phyloP scores from a whole-genome alignment of 2,329 filamentous ascomycete species.

The Biscogniauxia sp. region DNA sequence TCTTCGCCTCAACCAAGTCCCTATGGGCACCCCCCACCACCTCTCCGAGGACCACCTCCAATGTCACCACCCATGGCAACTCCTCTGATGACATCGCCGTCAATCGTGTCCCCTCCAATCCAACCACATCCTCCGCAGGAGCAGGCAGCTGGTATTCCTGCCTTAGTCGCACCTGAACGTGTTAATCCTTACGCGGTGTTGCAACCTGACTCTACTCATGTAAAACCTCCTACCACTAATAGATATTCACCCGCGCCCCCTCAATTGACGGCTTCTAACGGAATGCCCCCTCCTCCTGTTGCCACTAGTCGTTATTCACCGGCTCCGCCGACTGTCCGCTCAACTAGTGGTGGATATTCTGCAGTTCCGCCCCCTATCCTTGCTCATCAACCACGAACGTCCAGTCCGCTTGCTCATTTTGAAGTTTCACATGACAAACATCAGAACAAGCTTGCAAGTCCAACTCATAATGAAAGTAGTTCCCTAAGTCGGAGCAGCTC shows the following conservation, averaged over 20 bases:
- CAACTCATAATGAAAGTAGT: slow-evolving; percentile 39
- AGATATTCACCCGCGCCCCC: slow-evolving; percentile 63
- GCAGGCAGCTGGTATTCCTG: slow-evolving; percentile 29
- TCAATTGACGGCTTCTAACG: slow-evolving; percentile 40
- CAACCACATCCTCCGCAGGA: slow-evolving; percentile 25
- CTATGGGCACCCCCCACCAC: slow-evolving; percentile 34
- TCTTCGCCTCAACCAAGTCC: slow-evolving; percentile 42
- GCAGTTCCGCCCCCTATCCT: slow-evolving; percentile 45
- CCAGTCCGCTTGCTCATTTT: slow-evolving; percentile 64
- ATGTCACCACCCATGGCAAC: slow-evolving; percentile 16
- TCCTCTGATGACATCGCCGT: slow-evolving; percentile 11
- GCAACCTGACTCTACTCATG: slow-evolving; percentile 31
- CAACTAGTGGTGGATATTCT: slow-evolving; percentile 40
- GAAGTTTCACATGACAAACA: slow-evolving; percentile 48
- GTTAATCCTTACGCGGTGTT: slow-evolving; percentile 53
- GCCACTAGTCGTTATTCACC: slow-evolving; percentile 55
- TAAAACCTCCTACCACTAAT: slow-evolving; percentile 35
- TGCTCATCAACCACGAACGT: slow-evolving; percentile 61
- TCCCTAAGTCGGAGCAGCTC: slow-evolving; percentile 50
- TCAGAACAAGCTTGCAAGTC: slow-evolving; percentile 28
- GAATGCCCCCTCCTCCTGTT: slow-evolving; percentile 35
- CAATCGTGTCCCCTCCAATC: slow-evolving; percentile 5
- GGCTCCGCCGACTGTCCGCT: slow-evolving; percentile 40
- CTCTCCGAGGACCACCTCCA: slow-evolving; percentile 26
- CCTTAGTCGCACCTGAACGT: slow-evolving; percentile 53